These are phyloP conservation scores for Phytophthora cryptogea DNA, from an alignment of 352 stramenopile species.

Conservation along the genomic window DNA sequence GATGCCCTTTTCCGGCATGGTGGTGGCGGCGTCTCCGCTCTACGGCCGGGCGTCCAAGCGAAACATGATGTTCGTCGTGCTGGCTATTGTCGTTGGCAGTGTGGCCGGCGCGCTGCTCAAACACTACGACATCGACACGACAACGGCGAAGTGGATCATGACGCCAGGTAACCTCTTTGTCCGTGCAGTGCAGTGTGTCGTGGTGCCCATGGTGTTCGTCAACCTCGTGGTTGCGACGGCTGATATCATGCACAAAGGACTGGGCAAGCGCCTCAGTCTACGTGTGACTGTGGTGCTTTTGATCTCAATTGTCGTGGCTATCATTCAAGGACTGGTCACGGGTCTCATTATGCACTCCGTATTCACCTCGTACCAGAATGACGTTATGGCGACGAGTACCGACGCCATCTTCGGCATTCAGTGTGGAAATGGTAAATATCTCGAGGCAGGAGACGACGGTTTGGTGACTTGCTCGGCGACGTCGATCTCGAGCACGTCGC, in stretches of 20 bases:
- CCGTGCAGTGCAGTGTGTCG: conserved; percentile 74
- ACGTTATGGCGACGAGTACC: conserved; percentile 27
- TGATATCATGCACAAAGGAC: conserved; percentile 60
- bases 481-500: conserved; percentile 36
- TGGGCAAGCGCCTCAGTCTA: conserved; percentile 48
- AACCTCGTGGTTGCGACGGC: conserved; percentile 74
- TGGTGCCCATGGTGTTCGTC: conserved; percentile 81
- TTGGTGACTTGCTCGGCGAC: conserved; percentile 63
- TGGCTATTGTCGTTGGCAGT: conserved; percentile 49
- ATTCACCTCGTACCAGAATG: conserved; percentile 39
- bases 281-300: conserved; percentile 51
- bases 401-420: conserved; percentile 74
- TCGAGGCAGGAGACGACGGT: conserved; percentile 52
- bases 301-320: conserved; percentile 49
- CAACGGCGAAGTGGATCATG: conserved; percentile 64
- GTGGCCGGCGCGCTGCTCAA: conserved; percentile 56
- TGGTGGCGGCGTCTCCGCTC: conserved; percentile 36
- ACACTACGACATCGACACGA: conserved; percentile 49
- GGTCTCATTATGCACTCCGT: conserved; percentile 50
- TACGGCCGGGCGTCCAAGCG: conserved; percentile 43
- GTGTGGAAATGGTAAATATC: conserved; percentile 72
- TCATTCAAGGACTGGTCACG: conserved; percentile 64
- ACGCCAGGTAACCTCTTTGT: conserved; percentile 77
- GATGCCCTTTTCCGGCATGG: conserved; percentile 35
- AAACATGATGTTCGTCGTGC: conserved; percentile 56